Conservation (phyloP, 1,284 basidiomycete genomes). For the Omphalotus olearius region DNA sequence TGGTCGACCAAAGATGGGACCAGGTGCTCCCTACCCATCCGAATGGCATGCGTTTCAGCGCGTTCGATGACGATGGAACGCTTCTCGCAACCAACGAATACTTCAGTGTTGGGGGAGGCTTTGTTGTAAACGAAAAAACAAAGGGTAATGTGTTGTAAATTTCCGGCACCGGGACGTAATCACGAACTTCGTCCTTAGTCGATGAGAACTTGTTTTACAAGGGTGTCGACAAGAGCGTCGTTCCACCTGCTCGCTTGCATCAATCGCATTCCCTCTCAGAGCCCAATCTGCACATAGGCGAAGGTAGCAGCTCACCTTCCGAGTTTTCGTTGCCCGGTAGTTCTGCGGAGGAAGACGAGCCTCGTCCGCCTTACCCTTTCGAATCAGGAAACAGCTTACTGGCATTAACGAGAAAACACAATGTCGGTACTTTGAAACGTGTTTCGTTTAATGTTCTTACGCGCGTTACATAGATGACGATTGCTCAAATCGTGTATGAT, state of each 20-base stretch:
- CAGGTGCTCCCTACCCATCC: slow-evolving; percentile 78
- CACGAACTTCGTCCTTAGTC: slow-evolving; percentile 35
- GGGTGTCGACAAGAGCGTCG: slow-evolving; percentile 81
- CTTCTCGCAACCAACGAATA: slow-evolving; percentile 94
- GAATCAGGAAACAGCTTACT: slow-evolving; percentile 77
- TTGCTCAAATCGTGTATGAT: slow-evolving; percentile 93
- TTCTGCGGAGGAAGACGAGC: slow-evolving; percentile 21
- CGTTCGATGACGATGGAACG: slow-evolving; percentile 78
- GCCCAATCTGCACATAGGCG: slow-evolving; percentile 19
- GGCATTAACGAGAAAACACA: slow-evolving; percentile 77
- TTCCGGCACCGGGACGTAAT: not conserved
- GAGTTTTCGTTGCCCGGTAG: slow-evolving; percentile 11
- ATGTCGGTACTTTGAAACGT: slow-evolving; percentile 47
- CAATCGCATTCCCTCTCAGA: slow-evolving; percentile 55
- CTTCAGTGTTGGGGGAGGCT: slow-evolving; percentile 88
- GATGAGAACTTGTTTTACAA: slow-evolving; percentile 97
- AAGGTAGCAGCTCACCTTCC: slow-evolving; percentile 10
- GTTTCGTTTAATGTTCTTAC: not conserved
- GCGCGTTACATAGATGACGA: slow-evolving; percentile 63
- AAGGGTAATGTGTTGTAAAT: slow-evolving; percentile 45
- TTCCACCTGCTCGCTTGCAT: slow-evolving; percentile 75
- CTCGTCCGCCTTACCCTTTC: slow-evolving; percentile 81
- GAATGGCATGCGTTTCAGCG: slow-evolving; percentile 91
- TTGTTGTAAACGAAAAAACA: slow-evolving; percentile 88
- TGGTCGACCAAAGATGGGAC: slow-evolving; percentile 49